Conservation (phyloP, 2,329 filamentous ascomycete species). For the Diaporthe australafricana region DNA sequence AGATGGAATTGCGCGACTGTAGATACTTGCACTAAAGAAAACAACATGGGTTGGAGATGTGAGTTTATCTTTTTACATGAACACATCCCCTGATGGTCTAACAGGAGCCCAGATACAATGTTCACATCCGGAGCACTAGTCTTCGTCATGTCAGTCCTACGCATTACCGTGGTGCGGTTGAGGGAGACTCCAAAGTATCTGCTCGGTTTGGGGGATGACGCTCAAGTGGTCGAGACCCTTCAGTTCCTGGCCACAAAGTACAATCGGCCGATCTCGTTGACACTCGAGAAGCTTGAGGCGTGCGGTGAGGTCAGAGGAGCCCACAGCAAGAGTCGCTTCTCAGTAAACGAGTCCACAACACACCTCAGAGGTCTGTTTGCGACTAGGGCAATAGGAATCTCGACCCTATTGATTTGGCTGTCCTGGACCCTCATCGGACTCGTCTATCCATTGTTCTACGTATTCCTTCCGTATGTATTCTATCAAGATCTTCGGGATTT, state of each 20-base stretch:
- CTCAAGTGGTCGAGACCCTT: constrained; percentile 58
- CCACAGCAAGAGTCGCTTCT: constrained; percentile 49
- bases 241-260: constrained; percentile 53
- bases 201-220: constrained; percentile 63
- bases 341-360: constrained; percentile 48
- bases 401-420: constrained; percentile 74
- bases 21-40: constrained; percentile 52
- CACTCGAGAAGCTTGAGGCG: constrained; percentile 57
- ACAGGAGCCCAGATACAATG: constrained; percentile 49
- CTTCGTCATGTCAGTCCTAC: constrained; percentile 62
- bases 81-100: neutral
- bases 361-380: constrained; percentile 76
- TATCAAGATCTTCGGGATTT: constrained; percentile 27
- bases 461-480: constrained; percentile 71
- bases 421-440: constrained; percentile 79
- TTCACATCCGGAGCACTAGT: constrained; percentile 60
- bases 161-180: constrained; percentile 65
- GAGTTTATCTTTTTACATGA: neutral
- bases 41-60: constrained; percentile 63
- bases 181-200: constrained; percentile 71
- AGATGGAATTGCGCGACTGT: constrained; percentile 56
- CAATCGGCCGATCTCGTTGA: constrained; percentile 55
- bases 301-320: constrained; percentile 56
- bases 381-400: constrained; percentile 69
- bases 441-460: constrained; percentile 80